A percentile compares a stretch with the other conserved stretches of the same genome.
Evolutionary conservation across 768 basidiomycete species (phyloP).

Genomic region (Pholiota conissans): DNA sequence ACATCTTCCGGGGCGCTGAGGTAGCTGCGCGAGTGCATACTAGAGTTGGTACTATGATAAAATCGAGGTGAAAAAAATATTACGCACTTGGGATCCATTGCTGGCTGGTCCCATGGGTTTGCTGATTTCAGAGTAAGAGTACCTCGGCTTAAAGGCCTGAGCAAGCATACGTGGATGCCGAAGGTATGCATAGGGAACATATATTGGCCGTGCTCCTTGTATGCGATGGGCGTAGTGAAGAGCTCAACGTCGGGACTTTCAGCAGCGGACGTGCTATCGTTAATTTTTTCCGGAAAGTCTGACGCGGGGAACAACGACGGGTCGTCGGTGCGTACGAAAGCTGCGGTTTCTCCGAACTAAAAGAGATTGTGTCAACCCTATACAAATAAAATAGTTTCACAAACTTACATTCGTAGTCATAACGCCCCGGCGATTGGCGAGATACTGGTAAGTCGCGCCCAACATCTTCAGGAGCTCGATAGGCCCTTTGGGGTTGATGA

Average conservation of each 20-base stretch:
- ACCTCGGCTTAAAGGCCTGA: slow-evolving; percentile 43
- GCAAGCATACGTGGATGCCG: slow-evolving; percentile 35
- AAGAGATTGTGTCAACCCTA: no score
- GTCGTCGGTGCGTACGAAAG: slow-evolving; percentile 53
- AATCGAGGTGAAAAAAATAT: neutral
- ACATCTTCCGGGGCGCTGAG: slow-evolving; percentile 37
- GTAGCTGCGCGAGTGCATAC: slow-evolving; percentile 28
- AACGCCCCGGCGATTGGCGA: slow-evolving; percentile 45
- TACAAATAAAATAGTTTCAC: neutral
- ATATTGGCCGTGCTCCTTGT: slow-evolving; percentile 38
- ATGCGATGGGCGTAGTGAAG: slow-evolving; percentile 38
- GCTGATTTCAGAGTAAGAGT: slow-evolving; percentile 34
- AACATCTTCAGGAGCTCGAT: slow-evolving; percentile 29
- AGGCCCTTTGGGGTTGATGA: slow-evolving; percentile 29
- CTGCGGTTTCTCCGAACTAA: slow-evolving; percentile 50
- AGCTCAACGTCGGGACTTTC: slow-evolving; percentile 45
- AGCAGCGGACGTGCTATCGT: slow-evolving; percentile 39
- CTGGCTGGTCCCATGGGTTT: slow-evolving; percentile 35
- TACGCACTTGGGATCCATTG: slow-evolving; percentile 38
- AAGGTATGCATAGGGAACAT: slow-evolving; percentile 39
- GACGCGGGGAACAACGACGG: slow-evolving; percentile 42
- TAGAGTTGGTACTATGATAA: neutral
- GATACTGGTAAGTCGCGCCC: slow-evolving; percentile 40
- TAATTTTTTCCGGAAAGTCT: slow-evolving; percentile 28
- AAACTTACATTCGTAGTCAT: slow-evolving; percentile 52